Evolutionary conservation across 805 yeast species (phyloP).

Genomic region (Kluyveromyces nonfermentans): DNA sequence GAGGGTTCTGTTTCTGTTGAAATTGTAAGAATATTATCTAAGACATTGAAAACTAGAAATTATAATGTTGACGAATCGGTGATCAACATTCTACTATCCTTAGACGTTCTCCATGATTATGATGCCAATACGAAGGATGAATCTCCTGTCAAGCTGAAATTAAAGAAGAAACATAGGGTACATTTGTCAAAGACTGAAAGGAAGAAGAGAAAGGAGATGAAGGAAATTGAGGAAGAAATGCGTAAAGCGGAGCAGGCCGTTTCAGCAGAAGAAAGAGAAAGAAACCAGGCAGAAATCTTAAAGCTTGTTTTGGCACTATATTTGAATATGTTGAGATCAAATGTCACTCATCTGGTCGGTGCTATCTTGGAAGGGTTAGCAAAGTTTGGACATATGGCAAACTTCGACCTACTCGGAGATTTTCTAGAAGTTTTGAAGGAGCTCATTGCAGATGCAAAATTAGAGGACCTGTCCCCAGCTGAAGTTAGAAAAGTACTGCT

Average conservation of each 20-base stretch:
- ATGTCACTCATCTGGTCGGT: constrained; percentile 62
- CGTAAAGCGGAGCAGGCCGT: constrained; percentile 79
- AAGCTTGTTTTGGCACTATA: constrained; percentile 65
- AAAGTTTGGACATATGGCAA: constrained; percentile 83
- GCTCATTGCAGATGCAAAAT: constrained; percentile 45
- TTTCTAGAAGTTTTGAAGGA: constrained; percentile 84
- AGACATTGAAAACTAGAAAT: constrained; percentile 62
- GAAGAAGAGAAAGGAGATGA: constrained; percentile 78
- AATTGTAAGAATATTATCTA: constrained; percentile 54
- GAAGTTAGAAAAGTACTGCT: constrained; percentile 67
- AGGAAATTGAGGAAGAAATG: constrained; percentile 83
- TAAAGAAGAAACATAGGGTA: constrained; percentile 79
- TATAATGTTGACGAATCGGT: constrained; percentile 80
- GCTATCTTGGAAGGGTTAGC: constrained; percentile 88
- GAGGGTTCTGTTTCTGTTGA: constrained; percentile 77
- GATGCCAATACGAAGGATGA: constrained; percentile 53
- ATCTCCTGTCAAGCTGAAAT: constrained; percentile 36
- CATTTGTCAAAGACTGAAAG: constrained; percentile 86
- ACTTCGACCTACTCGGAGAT: constrained; percentile 87
- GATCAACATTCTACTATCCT: constrained; percentile 58
- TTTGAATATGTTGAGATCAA: constrained; percentile 61
- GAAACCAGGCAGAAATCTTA: constrained; percentile 73
- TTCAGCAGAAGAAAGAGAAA: constrained; percentile 79
- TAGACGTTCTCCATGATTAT: constrained; percentile 58
- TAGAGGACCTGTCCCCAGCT: constrained; percentile 37